These are phyloP conservation scores for Cladosporium sp. DNA, from an alignment of 2,329 filamentous ascomycete species.

Conservation along the genomic window DNA sequence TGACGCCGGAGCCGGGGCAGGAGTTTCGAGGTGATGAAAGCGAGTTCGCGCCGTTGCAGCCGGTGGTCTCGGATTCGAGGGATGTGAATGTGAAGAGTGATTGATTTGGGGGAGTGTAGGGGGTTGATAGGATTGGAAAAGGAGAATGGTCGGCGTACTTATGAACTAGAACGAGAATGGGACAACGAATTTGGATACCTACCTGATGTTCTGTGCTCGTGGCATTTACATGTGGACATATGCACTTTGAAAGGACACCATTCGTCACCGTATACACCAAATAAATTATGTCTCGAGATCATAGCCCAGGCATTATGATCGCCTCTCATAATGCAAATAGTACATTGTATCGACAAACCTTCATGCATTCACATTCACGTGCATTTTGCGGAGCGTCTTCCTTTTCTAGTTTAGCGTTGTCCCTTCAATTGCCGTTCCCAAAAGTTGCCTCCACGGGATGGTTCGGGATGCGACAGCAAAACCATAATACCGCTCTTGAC, in stretches of 20 bases:
- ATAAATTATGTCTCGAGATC: background rate
- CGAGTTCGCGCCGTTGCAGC: constrained; percentile 11
- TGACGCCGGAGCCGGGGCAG: constrained; percentile 42
- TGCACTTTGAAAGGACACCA: background rate
- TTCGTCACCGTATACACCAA: background rate
- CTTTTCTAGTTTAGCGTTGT: background rate
- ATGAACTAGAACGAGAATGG: constrained; percentile 2
- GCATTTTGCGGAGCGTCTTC: background rate
- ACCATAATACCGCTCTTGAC: background rate
- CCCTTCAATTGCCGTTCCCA: constrained; percentile 1
- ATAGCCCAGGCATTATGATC: background rate
- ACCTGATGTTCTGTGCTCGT: background rate
- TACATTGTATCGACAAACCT: background rate
- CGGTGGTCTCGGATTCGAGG: background rate
- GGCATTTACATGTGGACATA: background rate
- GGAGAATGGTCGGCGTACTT: background rate
- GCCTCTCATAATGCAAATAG: background rate
- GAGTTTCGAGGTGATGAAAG: constrained; percentile 18
- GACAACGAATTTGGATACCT: background rate
- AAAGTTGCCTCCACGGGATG: constrained; percentile 1
- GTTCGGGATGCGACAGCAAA: constrained; percentile 3
- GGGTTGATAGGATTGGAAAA: background rate
- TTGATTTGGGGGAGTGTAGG: background rate
- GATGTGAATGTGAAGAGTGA: constrained; percentile 6
- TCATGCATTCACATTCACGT: background rate